These are phyloP conservation scores for Lipomyces oligophaga DNA, from an alignment of 805 yeast genomes.

Conservation along the genomic window DNA sequence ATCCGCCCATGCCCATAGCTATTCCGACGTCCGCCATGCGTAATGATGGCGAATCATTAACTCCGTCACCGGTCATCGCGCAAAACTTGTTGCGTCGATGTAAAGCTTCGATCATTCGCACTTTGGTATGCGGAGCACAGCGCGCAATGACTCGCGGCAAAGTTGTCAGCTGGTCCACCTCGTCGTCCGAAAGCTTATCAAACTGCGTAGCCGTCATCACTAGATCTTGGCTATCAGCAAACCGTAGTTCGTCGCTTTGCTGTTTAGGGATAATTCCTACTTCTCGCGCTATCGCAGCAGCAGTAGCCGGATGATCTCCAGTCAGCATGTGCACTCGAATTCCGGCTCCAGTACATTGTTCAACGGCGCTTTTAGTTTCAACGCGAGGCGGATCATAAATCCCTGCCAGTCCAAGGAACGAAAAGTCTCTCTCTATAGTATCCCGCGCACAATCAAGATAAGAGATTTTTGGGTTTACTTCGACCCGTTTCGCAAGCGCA, in stretches of 20 bases:
- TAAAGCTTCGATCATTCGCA: constrained; percentile 72
- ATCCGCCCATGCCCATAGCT: constrained; percentile 78
- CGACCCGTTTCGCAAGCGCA: constrained; percentile 56
- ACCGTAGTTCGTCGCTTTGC: background rate
- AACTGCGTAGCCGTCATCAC: constrained; percentile 73
- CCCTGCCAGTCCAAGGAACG: constrained; percentile 66
- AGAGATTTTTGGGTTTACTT: constrained; percentile 18
- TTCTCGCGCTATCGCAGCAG: constrained; percentile 73
- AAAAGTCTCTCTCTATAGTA: constrained; percentile 50
- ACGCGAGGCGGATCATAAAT: constrained; percentile 77
- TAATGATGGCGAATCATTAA: constrained; percentile 73
- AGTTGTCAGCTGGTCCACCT: constrained; percentile 60
- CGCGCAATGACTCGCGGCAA: constrained; percentile 76
- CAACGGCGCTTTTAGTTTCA: constrained; percentile 64
- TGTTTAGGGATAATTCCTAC: constrained; percentile 70
- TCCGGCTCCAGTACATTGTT: constrained; percentile 67
- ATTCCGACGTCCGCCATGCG: constrained; percentile 77
- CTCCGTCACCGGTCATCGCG: constrained; percentile 86
- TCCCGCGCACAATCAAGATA: constrained; percentile 40
- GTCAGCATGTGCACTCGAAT: constrained; percentile 78
- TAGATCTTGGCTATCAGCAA: background rate
- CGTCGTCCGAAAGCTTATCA: constrained; percentile 56
- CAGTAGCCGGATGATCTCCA: constrained; percentile 78
- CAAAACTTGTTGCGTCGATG: constrained; percentile 60
- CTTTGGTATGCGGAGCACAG: constrained; percentile 80